Evolutionary conservation across 371 early-diverging fungal genomes (phyloP), one percentile per base, ranked within the genome.

Genomic region (Capniomyces stellatus): DNA sequence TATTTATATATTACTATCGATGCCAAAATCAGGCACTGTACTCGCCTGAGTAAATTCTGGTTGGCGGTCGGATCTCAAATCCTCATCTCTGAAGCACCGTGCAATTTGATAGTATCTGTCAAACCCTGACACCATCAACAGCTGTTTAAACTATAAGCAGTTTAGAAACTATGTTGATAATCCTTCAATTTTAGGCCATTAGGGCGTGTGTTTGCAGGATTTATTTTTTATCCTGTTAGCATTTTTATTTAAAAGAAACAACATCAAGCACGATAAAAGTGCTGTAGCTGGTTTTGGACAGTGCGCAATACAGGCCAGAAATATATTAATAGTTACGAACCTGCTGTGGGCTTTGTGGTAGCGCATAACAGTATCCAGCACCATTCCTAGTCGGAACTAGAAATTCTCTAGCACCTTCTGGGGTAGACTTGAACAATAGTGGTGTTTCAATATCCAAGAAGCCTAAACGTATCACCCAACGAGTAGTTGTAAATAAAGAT

Each of bases 391-490:
- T 89, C n/a, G 93, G 92, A 0, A 92, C 90, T 27, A 90, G 73
- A 59, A 86, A 92, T 64, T 92, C 93, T 3, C 90, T 74, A 1
- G 93, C 92, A 13, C 93, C 91, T 66, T 92, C 92, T 8, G 91
- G 89, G 1, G 93, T 91, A n/a, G 87, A 83, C 60, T 91, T 91
- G 65, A 90, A 90, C 27, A 92, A 72, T 29, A 77, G 71, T 4
- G 93, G 92, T 0, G 91, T 91, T 56, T 92, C 93, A n/a, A 92
- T 83, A 53, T 92, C 93, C 3, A 78, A 67, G 68, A 92, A 89
- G 3, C 76, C 80, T 81, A 59, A 27, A 29, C 13, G n/a, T 13
- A 1, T 29, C 40, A n/a, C n/a, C 24, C 8, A n/a, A n/a, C n/a
- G n/a, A n/a, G n/a, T n/a, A n/a, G n/a, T n/a, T n/a, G n/a, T n/a